Evolutionary conservation across 1,284 basidiomycete genomes (phyloP).

Genomic region (Rhodotorula glutinis): DNA sequence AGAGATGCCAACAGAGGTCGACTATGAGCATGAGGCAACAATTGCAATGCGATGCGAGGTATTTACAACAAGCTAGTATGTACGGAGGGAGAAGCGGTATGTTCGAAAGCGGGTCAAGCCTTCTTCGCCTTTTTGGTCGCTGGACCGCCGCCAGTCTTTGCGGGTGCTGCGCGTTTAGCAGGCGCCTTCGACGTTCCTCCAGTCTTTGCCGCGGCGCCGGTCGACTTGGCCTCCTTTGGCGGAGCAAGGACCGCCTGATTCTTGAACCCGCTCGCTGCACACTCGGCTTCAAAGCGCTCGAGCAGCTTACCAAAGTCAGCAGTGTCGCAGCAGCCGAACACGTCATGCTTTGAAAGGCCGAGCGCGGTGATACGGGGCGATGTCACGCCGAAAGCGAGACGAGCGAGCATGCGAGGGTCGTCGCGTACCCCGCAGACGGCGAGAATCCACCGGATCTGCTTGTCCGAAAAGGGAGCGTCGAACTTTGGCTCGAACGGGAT

Average conservation of each 20-base stretch:
- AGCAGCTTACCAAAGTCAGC: constrained; percentile 26
- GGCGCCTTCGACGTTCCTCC: background rate
- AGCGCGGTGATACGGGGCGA: constrained; percentile 52
- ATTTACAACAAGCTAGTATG: no score
- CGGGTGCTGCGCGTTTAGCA: background rate
- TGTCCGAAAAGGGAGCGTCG: constrained; percentile 41
- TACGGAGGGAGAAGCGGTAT: no score
- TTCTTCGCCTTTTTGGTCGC: constrained; percentile 11
- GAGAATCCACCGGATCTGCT: constrained; percentile 50
- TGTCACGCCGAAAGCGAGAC: constrained; percentile 56
- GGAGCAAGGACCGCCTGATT: constrained; percentile 27
- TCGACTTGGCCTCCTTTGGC: background rate
- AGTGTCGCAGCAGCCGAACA: constrained; percentile 26
- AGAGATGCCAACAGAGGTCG: background rate
- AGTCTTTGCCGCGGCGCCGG: background rate
- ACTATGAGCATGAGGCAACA: no score
- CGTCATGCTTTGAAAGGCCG: constrained; percentile 15
- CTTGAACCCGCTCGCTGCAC: constrained; percentile 15
- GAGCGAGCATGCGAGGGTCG: constrained; percentile 55
- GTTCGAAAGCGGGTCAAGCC: background rate
- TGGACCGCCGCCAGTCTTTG: background rate
- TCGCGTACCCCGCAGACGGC: constrained; percentile 54
- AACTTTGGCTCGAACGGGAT: constrained; percentile 49
- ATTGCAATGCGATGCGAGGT: no score
- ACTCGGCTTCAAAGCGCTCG: constrained; percentile 31